Conservation (phyloP, 2,329 filamentous ascomycete species). For the Alternaria metachromatica region DNA sequence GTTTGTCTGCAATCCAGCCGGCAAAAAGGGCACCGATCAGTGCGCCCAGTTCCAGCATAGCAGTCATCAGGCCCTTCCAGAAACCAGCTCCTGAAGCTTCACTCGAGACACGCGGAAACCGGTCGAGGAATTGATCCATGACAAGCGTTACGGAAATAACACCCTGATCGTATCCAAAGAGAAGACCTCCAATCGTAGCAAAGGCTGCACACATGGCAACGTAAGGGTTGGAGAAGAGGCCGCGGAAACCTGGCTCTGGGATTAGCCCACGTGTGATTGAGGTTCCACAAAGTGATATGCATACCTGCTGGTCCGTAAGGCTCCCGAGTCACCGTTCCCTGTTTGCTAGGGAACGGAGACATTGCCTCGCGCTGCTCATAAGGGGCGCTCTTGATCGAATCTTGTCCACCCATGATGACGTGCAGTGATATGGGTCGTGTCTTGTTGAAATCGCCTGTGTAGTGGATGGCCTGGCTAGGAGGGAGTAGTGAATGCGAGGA, state of each 20-base stretch:
- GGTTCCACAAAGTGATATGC: not conserved
- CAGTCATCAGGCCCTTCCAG: constrained; percentile 57
- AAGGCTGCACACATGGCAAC: constrained; percentile 60
- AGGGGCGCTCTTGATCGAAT: constrained; percentile 27
- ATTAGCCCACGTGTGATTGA: constrained; percentile 2
- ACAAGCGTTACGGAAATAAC: constrained; percentile 57
- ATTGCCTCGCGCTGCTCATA: constrained; percentile 30
- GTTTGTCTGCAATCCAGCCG: constrained; percentile 59
- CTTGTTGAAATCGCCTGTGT: constrained; percentile 3
- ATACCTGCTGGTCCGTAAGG: constrained; percentile 44
- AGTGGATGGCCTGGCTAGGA: not conserved
- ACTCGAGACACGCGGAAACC: constrained; percentile 54
- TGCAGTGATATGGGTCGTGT: constrained; percentile 2
- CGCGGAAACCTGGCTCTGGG: constrained; percentile 50
- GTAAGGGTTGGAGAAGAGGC: constrained; percentile 58
- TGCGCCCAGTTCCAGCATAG: constrained; percentile 63
- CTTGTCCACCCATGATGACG: constrained; percentile 19
- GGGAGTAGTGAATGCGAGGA: not conserved
- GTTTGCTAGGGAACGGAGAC: constrained; percentile 16
- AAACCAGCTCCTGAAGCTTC: constrained; percentile 53
- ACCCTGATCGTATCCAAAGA: constrained; percentile 59
- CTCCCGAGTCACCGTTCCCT: constrained; percentile 27
- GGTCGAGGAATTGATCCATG: constrained; percentile 59
- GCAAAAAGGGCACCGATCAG: constrained; percentile 49
- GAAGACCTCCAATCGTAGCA: constrained; percentile 57